phyloP scores from a whole-genome alignment of 768 basidiomycete species.

The Kwoniella newhampshirensis region DNA sequence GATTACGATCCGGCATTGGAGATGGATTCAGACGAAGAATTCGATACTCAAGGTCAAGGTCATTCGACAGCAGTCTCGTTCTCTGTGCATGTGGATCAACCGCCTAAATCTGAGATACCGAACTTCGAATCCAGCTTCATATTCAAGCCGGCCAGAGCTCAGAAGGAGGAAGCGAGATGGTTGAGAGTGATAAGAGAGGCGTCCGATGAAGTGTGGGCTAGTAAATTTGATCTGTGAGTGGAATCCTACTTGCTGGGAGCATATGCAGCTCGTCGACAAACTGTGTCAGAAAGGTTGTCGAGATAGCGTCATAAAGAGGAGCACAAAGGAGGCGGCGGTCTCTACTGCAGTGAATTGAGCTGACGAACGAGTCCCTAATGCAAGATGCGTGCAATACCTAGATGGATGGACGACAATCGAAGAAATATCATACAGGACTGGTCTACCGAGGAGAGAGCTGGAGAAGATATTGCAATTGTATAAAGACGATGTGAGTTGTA shows the following conservation, averaged over 20 bases:
- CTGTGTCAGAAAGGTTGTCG: no score
- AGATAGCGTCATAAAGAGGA: no score
- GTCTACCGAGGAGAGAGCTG: constrained; percentile 78
- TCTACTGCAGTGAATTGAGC: no score
- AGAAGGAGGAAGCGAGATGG: constrained; percentile 75
- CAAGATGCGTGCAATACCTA: constrained; percentile 85
- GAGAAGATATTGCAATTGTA: constrained; percentile 80
- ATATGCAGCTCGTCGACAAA: neutral
- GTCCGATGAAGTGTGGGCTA: constrained; percentile 67
- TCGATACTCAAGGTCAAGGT: constrained; percentile 14
- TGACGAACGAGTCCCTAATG: neutral
- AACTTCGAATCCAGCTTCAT: constrained; percentile 59
- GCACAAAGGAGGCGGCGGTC: no score
- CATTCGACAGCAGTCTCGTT: constrained; percentile 34
- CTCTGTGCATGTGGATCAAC: constrained; percentile 57
- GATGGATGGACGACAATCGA: constrained; percentile 89
- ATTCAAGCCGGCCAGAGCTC: constrained; percentile 76
- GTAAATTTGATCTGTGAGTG: constrained; percentile 72
- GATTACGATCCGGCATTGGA: constrained; percentile 37
- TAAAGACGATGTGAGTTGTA: constrained; percentile 72
- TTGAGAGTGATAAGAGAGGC: constrained; percentile 85
- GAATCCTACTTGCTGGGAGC: neutral
- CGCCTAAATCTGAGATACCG: constrained; percentile 18
- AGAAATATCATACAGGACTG: constrained; percentile 86
- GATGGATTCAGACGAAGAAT: constrained; percentile 39